Evolutionary conservation across 2,329 filamentous ascomycete species (phyloP), one percentile per base, ranked within the genome.

Genomic region (Epichloe sibirici): DNA sequence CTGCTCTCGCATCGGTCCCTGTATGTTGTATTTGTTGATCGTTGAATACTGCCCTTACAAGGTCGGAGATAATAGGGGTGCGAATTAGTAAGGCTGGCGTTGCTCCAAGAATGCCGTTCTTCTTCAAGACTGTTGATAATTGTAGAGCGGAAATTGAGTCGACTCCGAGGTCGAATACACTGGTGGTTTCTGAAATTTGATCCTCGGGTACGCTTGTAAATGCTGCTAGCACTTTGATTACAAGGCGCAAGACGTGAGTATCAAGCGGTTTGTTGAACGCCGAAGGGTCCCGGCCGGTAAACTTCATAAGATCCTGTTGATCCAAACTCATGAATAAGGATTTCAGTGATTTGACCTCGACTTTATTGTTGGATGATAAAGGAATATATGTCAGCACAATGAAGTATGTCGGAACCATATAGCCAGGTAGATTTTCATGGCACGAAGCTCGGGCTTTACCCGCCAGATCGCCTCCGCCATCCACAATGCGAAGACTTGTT

Each of bases 361-460:
- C 85, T 64, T 96, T 96, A 67, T 95, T 95, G 65, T 95, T 96
- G 6, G 86, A 73, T 1, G 88, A 94, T 0, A 96, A 73, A 0
- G 90, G 90, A 51, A 96, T 82, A 7, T 71, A 75, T 0, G 82
- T 76, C 7, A 95, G 69, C 3, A 78, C 78, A 25, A 95, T 71
- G 54, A 94, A 82, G 61, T 93, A 88, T 0, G 88, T 90, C 0
- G 90, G 91, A 2, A 96, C 79, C 90, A 96, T 96, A 65, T 96
- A 96, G 0, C 77, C 78, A 0, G 90, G 87, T 3, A 96, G 75
- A 23, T 74, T 80, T 2, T 78, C 71, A 37, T 78, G 77, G 59
- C 90, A 95, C n/a, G 81, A 78, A 25, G 76, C 71, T 57, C 76
- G 76, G 5, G 82, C 78, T 3, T 65, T 64, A 0, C 62, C 65